phyloP scores from a whole-genome alignment of 148 eudicot species.

The Oxyria digyna region DNA sequence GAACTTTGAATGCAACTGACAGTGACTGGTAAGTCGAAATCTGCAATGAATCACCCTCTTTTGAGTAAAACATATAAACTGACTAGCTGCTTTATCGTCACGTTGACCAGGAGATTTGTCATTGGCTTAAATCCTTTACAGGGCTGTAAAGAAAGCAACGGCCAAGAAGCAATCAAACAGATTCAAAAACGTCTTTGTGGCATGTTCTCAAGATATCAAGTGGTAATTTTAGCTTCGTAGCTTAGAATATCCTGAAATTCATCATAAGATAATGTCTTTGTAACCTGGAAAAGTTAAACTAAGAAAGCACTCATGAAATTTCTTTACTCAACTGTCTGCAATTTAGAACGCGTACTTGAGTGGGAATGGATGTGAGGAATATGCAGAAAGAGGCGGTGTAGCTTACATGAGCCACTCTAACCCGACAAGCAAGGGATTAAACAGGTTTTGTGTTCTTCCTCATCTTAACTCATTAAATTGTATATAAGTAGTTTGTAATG shows the following conservation, averaged over 20 bases:
- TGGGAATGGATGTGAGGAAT: conserved; percentile 18
- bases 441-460: conserved; percentile 6
- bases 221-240: conserved; percentile 17
- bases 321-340: not conserved
- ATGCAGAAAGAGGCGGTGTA: conserved; percentile 11
- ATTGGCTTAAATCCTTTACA: conserved; percentile 30
- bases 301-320: not conserved
- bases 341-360: conserved; percentile 39
- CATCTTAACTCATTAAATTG: too few relatives aligned
- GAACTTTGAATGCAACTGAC: conserved; percentile 21
- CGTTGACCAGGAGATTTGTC: conserved; percentile 31
- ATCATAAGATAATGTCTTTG: not conserved
- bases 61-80: conserved; percentile 3
- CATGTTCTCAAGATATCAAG: conserved; percentile 28
- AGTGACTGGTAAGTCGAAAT: conserved; percentile 28
- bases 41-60: not conserved
- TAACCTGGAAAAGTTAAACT: not conserved
- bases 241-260: not conserved
- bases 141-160: conserved; percentile 17
- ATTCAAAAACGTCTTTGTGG: conserved; percentile 15
- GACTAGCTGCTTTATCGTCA: not conserved
- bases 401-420: conserved; percentile 10
- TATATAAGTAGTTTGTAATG: conserved; percentile 7
- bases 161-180: conserved; percentile 12
- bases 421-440: conserved; percentile 16